These are phyloP conservation scores for Fraxinus paxiana DNA, from an alignment of 305 asterid genomes.

Conservation along the genomic window DNA sequence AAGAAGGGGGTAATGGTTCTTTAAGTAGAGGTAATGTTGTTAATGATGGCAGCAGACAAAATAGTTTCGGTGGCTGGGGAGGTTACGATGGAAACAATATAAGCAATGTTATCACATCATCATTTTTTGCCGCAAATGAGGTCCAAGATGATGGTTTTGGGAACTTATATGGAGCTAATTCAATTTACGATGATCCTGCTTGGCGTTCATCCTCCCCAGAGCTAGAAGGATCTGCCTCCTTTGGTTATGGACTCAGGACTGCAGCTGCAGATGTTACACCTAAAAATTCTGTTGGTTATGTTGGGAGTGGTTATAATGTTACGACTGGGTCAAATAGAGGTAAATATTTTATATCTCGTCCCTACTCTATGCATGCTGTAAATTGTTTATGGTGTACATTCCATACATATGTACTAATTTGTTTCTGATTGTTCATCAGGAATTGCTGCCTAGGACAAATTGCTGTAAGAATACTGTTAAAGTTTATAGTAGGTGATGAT, in stretches of 20 bases:
- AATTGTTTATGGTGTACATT: not conserved
- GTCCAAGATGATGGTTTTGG: constrained; percentile 41
- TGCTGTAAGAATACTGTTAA: constrained; percentile 25
- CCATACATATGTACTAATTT: not conserved
- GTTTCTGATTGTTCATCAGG: constrained; percentile 34
- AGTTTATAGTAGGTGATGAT: constrained; percentile 29
- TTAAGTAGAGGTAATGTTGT: constrained; percentile 32
- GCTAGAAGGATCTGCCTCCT: constrained; percentile 36
- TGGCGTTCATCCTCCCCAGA: constrained; percentile 48
- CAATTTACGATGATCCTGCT: constrained; percentile 39
- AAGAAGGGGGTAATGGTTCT: constrained; percentile 44
- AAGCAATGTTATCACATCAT: constrained; percentile 33
- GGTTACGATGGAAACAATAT: constrained; percentile 43
- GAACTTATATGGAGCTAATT: constrained; percentile 44
- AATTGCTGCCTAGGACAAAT: constrained; percentile 55
- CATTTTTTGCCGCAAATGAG: constrained; percentile 38
- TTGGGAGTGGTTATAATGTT: constrained; percentile 43
- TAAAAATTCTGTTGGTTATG: constrained; percentile 39
- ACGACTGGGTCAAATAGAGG: constrained; percentile 52
- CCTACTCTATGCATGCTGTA: not conserved
- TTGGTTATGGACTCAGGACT: constrained; percentile 37
- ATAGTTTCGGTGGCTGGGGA: constrained; percentile 33
- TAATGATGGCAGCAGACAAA: constrained; percentile 33
- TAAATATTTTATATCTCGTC: constrained; percentile 7
- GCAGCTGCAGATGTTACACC: constrained; percentile 29